Evolutionary conservation across 768 basidiomycete genomes (phyloP).

Genomic region (Russula sp.): DNA sequence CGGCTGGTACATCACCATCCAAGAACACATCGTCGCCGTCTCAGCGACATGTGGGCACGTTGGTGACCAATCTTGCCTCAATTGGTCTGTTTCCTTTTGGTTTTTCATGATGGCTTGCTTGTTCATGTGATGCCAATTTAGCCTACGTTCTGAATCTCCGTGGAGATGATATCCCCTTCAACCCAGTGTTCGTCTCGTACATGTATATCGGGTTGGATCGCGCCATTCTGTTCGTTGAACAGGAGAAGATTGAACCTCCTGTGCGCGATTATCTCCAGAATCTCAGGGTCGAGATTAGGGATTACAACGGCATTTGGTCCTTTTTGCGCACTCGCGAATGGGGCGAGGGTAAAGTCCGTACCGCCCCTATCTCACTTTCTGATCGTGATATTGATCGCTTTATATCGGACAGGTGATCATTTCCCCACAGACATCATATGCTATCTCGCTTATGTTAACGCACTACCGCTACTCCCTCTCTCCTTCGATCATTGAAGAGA

Average conservation of each 20-base stretch:
- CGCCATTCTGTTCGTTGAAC: conserved; percentile 77
- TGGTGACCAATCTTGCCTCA: conserved; percentile 64
- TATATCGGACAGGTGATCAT: conserved; percentile 54
- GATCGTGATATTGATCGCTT: neutral
- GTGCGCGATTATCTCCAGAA: conserved; percentile 56
- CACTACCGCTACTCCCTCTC: conserved; percentile 74
- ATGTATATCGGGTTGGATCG: conserved; percentile 63
- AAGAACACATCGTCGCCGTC: conserved; percentile 57
- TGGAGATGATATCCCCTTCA: conserved; percentile 86
- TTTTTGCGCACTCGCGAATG: conserved; percentile 72
- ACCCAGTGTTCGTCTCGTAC: conserved; percentile 89
- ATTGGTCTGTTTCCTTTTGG: conserved; percentile 50
- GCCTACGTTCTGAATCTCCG: conserved; percentile 89
- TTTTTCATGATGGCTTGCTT: neutral
- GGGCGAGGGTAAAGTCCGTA: conserved; percentile 69
- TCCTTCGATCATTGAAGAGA: conserved; percentile 66
- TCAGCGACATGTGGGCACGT: conserved; percentile 64
- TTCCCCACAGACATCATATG: conserved; percentile 71
- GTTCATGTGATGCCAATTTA: conserved; percentile 33
- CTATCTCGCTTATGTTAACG: conserved; percentile 81
- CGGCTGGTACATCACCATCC: conserved; percentile 59
- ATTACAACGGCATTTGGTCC: conserved; percentile 77
- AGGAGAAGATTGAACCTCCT: conserved; percentile 56
- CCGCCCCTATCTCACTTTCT: conserved; percentile 8
- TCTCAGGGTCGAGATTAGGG: conserved; percentile 54